Evolutionary conservation across 805 yeast species (phyloP), one percentile per base, ranked within the genome.

Genomic region (Starmerella kuoi): DNA sequence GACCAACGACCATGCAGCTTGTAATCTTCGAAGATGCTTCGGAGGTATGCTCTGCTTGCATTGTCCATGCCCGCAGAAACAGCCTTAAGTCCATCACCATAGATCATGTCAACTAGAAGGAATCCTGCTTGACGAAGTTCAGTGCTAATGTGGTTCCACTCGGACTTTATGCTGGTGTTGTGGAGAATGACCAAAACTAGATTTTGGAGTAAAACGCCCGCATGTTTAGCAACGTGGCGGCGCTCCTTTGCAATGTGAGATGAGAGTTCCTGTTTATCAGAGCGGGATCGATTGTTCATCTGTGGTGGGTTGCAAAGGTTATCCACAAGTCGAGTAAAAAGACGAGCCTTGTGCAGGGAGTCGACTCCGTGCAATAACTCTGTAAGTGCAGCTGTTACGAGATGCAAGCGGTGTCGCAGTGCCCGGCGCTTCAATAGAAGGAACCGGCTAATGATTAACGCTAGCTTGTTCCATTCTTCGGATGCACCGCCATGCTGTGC

Each of bases 1-100:
- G 64, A 73, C 95, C 95, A 87, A 59, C 80, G 82, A 37, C 94
- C 95, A 46, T 68, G 69, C 55, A 70, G 76, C 57, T 73, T 74
- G 63, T 84, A 88, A 48, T 79, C 83, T 6, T 73, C 73, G 53
- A 81, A 84, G 31, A 87, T 55, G 0, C 73, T 65, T 54, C 70
- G 76, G 66, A 77, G 79, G 52, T 77, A 74, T 1, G 76, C 67
- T 51, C 83, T 72, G 3, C 91, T 80, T 31, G 81, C 72, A 19
- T 63, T 57, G 51, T 88, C 95, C 52, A 86, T 61, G 5, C 77
- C 69, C 3, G 76, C 67, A 54, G 73, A 81, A 18, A 79, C 69
- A 26, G 75, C 58, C 39, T 67, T 70, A 41, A 86, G 61, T 51
- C 86, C 95, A 30, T 68, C 67, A 30, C 67, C 68, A 0, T 94